Evolutionary conservation across 495 filamentous ascomycete genomes (phyloP), one percentile per base, ranked within the genome.

Genomic region (Cenococcum geophilum): DNA sequence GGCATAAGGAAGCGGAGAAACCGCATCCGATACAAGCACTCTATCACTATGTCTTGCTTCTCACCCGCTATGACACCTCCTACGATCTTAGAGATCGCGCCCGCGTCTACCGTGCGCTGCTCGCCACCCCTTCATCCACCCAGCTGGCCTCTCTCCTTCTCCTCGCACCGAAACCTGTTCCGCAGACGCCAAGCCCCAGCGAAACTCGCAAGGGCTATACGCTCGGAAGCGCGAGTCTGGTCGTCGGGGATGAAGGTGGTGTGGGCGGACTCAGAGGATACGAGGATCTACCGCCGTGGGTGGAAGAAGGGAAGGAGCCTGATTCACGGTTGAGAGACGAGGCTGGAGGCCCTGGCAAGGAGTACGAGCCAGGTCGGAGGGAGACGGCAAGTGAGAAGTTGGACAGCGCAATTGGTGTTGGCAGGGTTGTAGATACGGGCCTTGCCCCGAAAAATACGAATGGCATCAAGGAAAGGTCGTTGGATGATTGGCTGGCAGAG

Each of bases 61-160:
- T 98, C 6, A 87, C 86, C 12, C 84, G 93, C 61, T 98, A 97
- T 69, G 92, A 96, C 65, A 88, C 86, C 0, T 96, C 92, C 4
- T 98, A 97, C 71, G 91, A 96, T 69, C 83, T 97, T 4, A 89
- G 93, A 42, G 93, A 97, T 68, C 88, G 93, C 21, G 83, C 91
- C 1, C 82, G 93, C 8, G 76, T 96, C 27, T 97, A 95, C 75
- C 91, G 89, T 64, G 83, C 87, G 1, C 81, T 98, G 4, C 82
- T 98, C 1, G 80, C 82, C 21, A 82, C 82, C 11, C 89, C 92
- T 0, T 78, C 80, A 5, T 83, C 81, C 8, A 90, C 87, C 0
- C 89, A 96, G 69, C 82, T 98, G 16, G 93, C 93, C 16, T 91
- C 86, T 8, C 79, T 98, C 4, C 84, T 97, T 64, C 84, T 98